Evolutionary conservation across 2,329 filamentous ascomycete species (phyloP).

Genomic region (Colletotrichum simmondsii): DNA sequence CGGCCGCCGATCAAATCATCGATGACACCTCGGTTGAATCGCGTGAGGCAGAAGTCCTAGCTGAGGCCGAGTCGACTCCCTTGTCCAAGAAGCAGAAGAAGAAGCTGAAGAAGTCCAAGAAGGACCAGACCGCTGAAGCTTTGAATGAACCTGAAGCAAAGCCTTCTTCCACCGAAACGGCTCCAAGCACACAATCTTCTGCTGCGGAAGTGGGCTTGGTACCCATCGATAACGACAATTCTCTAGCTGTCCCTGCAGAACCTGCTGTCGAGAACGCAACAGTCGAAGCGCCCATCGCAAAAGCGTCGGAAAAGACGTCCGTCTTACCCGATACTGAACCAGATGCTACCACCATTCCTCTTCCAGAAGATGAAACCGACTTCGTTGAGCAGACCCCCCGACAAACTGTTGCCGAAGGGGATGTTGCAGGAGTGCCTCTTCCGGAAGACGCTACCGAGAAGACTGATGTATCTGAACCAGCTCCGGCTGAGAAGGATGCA

Average conservation of each 20-base stretch:
- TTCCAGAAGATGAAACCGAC: not conserved
- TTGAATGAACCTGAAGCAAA: not conserved
- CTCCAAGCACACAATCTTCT: not conserved
- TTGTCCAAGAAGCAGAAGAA: conserved; percentile 38
- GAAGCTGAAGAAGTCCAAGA: conserved; percentile 36
- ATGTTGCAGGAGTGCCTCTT: not conserved
- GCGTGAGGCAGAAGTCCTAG: not conserved
- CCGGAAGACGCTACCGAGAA: not conserved
- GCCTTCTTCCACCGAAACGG: conserved; percentile 9
- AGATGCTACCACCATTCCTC: not conserved
- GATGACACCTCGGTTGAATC: not conserved
- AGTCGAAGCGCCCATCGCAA: not conserved
- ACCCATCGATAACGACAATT: not conserved
- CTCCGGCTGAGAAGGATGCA: not conserved
- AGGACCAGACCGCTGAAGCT: conserved; percentile 28
- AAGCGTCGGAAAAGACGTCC: not conserved
- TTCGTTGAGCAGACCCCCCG: not conserved
- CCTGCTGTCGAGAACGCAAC: not conserved
- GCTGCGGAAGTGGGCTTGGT: not conserved
- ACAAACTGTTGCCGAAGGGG: not conserved
- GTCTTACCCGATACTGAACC: not conserved
- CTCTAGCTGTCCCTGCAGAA: not conserved
- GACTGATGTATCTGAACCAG: not conserved
- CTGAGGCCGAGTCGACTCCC: conserved; percentile 1
- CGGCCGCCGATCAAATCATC: not conserved